Evolutionary conservation across 1,284 basidiomycete genomes (phyloP).

Genomic region (Moesziomyces sp.): DNA sequence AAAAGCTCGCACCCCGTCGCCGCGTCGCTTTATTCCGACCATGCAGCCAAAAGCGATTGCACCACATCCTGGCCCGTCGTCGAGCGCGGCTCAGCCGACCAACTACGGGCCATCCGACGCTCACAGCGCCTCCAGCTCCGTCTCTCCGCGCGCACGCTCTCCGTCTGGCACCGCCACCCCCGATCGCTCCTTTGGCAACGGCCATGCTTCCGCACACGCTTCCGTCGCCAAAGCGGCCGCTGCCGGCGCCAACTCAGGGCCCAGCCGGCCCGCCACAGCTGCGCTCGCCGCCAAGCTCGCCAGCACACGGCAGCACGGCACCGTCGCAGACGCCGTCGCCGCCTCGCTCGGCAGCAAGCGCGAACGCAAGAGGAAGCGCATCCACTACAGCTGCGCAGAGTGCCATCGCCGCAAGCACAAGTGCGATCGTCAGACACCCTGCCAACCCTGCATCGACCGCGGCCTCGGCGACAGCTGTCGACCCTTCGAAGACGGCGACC

Average conservation of each 20-base stretch:
- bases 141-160: conserved; percentile 34
- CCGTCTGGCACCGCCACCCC: conserved; percentile 40
- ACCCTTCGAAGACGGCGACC: conserved; percentile 62
- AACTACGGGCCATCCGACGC: conserved; percentile 18
- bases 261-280: conserved; percentile 30
- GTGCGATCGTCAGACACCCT: conserved; percentile 63
- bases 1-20: neutral
- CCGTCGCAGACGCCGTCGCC: conserved; percentile 60
- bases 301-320: conserved; percentile 31
- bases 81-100: conserved; percentile 7
- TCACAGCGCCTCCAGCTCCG: conserved; percentile 32
- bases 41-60: conserved; percentile 45
- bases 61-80: conserved; percentile 22
- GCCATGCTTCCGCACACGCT: conserved; percentile 5
- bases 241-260: conserved; percentile 28
- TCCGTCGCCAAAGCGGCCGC: conserved; percentile 35
- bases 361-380: conserved; percentile 59
- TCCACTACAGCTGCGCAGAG: conserved; percentile 65
- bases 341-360: conserved; percentile 54
- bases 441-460: conserved; percentile 62
- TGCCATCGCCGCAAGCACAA: conserved; percentile 64
- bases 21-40: neutral
- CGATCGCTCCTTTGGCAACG: conserved; percentile 25
- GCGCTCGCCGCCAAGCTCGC: conserved; percentile 33
- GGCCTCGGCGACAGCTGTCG: conserved; percentile 60